Percentiles rank a stretch among this genome's conserved stretches.
Evolutionary conservation across 768 basidiomycete species (phyloP).

Genomic region (Naganishia kalamii): DNA sequence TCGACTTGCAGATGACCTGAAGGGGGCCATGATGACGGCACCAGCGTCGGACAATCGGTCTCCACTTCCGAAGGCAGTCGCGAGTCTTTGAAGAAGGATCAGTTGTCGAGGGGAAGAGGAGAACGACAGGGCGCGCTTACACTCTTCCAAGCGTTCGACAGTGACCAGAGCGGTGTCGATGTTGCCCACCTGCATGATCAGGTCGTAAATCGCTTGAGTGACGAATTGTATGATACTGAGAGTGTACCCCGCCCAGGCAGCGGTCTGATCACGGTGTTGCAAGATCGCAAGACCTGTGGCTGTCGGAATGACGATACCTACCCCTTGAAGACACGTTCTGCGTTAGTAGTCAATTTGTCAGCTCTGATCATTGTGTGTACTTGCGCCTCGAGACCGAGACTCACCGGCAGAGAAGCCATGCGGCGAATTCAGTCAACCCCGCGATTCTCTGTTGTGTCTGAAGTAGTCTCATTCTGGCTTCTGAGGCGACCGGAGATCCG

Average conservation of each 20-base stretch:
- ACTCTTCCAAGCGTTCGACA: conserved; percentile 36
- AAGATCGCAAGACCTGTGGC: background rate
- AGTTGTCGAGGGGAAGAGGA: conserved; percentile 50
- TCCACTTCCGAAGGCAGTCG: conserved; percentile 21
- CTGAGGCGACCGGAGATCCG: conserved; percentile 54
- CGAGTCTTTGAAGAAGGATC: conserved; percentile 51
- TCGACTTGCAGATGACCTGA: conserved; percentile 32
- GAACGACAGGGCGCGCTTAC: conserved; percentile 41
- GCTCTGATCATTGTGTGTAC: too few relatives aligned
- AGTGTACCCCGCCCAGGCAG: conserved; percentile 6
- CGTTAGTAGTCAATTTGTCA: background rate
- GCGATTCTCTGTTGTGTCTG: conserved; percentile 35
- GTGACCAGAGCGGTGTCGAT: conserved; percentile 52
- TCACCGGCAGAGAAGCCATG: conserved; percentile 10
- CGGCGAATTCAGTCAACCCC: conserved; percentile 9
- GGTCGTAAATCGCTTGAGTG: conserved; percentile 27
- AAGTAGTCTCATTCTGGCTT: conserved; percentile 53
- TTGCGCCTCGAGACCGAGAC: conserved; percentile 17
- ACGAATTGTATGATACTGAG: conserved; percentile 6
- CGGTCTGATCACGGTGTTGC: background rate
- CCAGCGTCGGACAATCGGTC: background rate
- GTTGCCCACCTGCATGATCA: conserved; percentile 50
- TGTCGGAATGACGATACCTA: background rate
- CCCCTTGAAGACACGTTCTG: background rate
- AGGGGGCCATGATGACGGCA: conserved; percentile 35